Evolutionary conservation across 495 filamentous ascomycete species (phyloP).

Genomic region (Tuber melanosporum): DNA sequence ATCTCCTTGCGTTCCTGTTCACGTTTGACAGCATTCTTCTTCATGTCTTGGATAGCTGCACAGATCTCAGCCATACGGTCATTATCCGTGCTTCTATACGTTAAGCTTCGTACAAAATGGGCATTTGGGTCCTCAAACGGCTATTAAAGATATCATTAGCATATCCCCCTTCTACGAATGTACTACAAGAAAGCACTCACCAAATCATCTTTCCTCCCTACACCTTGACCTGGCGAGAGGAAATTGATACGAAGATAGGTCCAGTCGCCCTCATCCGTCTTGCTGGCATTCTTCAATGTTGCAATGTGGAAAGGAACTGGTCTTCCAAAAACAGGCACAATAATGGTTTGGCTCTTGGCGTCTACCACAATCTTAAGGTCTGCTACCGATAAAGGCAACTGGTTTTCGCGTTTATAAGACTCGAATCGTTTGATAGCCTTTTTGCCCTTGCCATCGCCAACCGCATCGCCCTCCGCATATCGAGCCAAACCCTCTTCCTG

Average conservation of each 20-base stretch:
- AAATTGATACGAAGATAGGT: slow-evolving; percentile 95
- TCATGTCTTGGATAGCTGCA: slow-evolving; percentile 83
- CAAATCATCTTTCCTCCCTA: slow-evolving; percentile 87
- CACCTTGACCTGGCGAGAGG: slow-evolving; percentile 92
- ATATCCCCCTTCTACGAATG: slow-evolving; percentile 11
- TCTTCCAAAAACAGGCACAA: slow-evolving; percentile 93
- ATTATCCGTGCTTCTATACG: slow-evolving; percentile 82
- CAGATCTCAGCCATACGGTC: slow-evolving; percentile 82
- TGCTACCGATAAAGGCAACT: slow-evolving; percentile 73
- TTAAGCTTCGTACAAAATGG: slow-evolving; percentile 91
- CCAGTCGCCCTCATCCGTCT: slow-evolving; percentile 89
- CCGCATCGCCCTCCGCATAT: slow-evolving; percentile 65
- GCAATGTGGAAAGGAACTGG: slow-evolving; percentile 99
- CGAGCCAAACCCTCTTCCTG: slow-evolving; percentile 77
- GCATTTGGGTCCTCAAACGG: slow-evolving; percentile 95
- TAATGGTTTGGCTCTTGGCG: slow-evolving; percentile 76
- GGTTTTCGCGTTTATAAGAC: slow-evolving; percentile 97
- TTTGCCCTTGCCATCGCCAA: slow-evolving; percentile 78
- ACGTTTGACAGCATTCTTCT: slow-evolving; percentile 77
- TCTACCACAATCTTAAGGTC: slow-evolving; percentile 87
- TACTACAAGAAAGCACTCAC: slow-evolving; percentile 23
- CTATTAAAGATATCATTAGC: slow-evolving; percentile 48
- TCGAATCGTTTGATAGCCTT: slow-evolving; percentile 99
- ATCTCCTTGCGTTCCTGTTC: slow-evolving; percentile 99
- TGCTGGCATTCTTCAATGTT: slow-evolving; percentile 96